Evolutionary conservation across 495 filamentous ascomycete genomes (phyloP).

Genomic region (Talaromyces stipitatus): DNA sequence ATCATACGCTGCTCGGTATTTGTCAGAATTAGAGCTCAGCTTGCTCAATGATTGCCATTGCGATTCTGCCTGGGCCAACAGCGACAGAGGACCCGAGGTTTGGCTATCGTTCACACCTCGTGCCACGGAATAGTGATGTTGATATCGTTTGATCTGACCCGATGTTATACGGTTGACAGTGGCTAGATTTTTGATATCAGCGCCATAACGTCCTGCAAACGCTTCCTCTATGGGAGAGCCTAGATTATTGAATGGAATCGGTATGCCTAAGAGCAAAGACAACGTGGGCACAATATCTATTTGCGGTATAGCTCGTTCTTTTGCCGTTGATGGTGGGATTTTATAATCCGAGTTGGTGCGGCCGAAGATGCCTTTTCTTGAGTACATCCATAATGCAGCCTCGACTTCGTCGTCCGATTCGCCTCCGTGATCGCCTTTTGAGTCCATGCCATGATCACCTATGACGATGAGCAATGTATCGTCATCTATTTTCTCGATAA

Average conservation of each 20-base stretch:
- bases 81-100: constrained; percentile 43
- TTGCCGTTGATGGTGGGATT: constrained; percentile 64
- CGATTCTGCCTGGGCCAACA: constrained; percentile 51
- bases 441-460: constrained; percentile 98
- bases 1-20: constrained; percentile 39
- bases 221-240: constrained; percentile 91
- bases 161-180: constrained; percentile 67
- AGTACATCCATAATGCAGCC: constrained; percentile 98
- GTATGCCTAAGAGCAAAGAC: constrained; percentile 77
- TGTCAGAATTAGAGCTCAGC: constrained; percentile 26
- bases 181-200: constrained; percentile 67
- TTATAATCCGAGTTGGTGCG: constrained; percentile 53
- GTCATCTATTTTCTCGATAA: constrained; percentile 70
- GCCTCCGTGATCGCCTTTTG: constrained; percentile 93
- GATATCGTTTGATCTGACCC: constrained; percentile 85
- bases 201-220: constrained; percentile 62
- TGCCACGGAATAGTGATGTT: constrained; percentile 54
- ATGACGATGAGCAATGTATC: constrained; percentile 86
- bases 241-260: constrained; percentile 97
- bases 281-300: constrained; percentile 94
- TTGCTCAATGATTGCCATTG: constrained; percentile 35
- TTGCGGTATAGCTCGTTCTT: constrained; percentile 77
- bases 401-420: constrained; percentile 93
- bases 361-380: constrained; percentile 74
- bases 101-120: constrained; percentile 55